These are phyloP conservation scores for Diddensiella transvaalensis DNA, from an alignment of 805 yeast species.

Conservation along the genomic window DNA sequence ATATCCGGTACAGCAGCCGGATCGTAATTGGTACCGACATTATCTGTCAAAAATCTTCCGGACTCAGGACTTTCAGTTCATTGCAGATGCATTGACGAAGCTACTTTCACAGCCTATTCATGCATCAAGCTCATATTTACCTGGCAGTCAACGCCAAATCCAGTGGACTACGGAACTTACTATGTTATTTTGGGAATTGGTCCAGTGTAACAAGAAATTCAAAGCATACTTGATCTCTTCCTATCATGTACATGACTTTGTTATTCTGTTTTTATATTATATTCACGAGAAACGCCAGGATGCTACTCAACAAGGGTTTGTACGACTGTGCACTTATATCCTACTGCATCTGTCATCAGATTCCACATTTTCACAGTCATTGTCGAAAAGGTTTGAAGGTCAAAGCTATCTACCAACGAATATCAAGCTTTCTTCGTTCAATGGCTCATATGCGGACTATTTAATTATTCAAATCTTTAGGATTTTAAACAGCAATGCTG, in stretches of 20 bases:
- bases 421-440: conserved; percentile 25
- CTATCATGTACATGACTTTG: conserved; percentile 50
- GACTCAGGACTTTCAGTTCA: conserved; percentile 33
- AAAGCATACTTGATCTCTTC: conserved; percentile 37
- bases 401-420: conserved; percentile 27
- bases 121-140: conserved; percentile 32
- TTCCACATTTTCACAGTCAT: conserved; percentile 22
- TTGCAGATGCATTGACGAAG: conserved; percentile 29
- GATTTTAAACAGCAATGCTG: conserved; percentile 21
- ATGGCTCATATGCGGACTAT: conserved; percentile 33
- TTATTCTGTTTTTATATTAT: conserved; percentile 54
- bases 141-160: conserved; percentile 27
- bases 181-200: conserved; percentile 69
- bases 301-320: conserved; percentile 23
- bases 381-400: conserved; percentile 27
- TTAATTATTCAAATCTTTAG: conserved; percentile 23
- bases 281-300: conserved; percentile 46
- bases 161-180: conserved; percentile 55
- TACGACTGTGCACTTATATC: conserved; percentile 34
- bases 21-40: conserved; percentile 31
- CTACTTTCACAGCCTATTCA: conserved; percentile 38
- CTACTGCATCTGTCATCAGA: conserved; percentile 31
- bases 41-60: conserved; percentile 34
- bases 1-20: conserved; percentile 55
- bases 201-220: conserved; percentile 61